Percentiles rank a stretch among this genome's conserved stretches.
These are phyloP conservation scores for Xerocomus nothofagi DNA, from an alignment of 1,284 basidiomycete species.

Conservation along the genomic window DNA sequence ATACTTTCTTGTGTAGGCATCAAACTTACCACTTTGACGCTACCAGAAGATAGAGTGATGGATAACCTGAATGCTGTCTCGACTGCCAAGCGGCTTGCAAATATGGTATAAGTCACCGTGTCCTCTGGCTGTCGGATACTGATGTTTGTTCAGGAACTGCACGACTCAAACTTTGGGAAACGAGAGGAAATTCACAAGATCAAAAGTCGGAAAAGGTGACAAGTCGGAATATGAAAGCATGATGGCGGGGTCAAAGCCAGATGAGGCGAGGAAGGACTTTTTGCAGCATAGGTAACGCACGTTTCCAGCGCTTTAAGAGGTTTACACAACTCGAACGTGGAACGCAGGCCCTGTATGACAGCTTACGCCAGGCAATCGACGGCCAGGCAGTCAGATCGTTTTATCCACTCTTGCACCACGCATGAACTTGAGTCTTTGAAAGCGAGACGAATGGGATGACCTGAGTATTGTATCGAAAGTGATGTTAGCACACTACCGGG, in stretches of 20 bases:
- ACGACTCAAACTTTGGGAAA: conserved; percentile 89
- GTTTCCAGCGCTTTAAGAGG: background rate
- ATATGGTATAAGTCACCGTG: conserved; percentile 69
- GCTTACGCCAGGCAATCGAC: conserved; percentile 1
- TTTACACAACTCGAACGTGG: background rate
- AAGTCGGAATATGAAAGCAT: conserved; percentile 8
- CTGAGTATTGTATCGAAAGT: background rate
- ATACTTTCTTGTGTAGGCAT: conserved; percentile 49
- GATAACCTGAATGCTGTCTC: conserved; percentile 87
- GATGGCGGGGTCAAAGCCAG: background rate
- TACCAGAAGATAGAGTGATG: conserved; percentile 83
- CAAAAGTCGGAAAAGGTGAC: conserved; percentile 50
- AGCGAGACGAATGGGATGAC: background rate
- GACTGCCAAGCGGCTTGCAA: conserved; percentile 90
- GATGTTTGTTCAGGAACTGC: conserved; percentile 66
- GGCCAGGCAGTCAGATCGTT: background rate
- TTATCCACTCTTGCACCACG: background rate
- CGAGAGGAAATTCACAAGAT: conserved; percentile 78
- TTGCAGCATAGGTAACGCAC: conserved; percentile 11
- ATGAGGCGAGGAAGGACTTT: background rate
- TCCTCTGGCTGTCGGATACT: conserved; percentile 2
- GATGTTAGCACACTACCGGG: background rate
- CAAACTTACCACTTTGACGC: conserved; percentile 68
- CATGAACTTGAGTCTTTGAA: background rate
- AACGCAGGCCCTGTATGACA: conserved; percentile 1